Base-by-base conservation (phyloP, 306 rosid species). In the Notholithocarpus densiflorus region DNA sequence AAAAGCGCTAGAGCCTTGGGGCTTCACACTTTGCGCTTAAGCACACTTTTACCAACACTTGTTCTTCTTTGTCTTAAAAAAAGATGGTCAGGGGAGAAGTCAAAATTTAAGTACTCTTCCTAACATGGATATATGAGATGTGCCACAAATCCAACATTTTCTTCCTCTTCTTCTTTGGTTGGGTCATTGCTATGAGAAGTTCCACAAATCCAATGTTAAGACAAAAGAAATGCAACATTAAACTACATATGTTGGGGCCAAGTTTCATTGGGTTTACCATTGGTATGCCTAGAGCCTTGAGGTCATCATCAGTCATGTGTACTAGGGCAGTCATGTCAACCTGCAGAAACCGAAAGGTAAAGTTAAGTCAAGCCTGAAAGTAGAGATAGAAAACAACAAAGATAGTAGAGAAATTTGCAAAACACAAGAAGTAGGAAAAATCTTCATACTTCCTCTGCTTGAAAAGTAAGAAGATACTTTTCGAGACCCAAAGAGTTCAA, bases 221-320 rank as follows among this genome's bases (percentile, higher is more conserved):
- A 6, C 19, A 17, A 23, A 61, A 64, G 45, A 15, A 66, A 24
- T 24, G 17, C 21, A 56, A 20, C 3, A 21, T 66, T 37, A 75
- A 76, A 71, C 11, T 52, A 57, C 53, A 20, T 52, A 79, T 43
- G 15, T 31, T 10, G 76, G 32, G 21, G 12, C 72, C 21, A 18
- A 69, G 77, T 64, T 66, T 51, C 26, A 51, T 48, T 26, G 5
- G 72, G 71, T 80, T 40, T 90, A 96, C 99, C 99, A 96, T 96
- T 34, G 99, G 99, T 73, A 96, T 92, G 65, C 99, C 96, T 89
- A 96, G 84, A 68, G 87, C 99, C 92, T 96, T 96, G 82, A 96
- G 93, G 84, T 96, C 99, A n/a, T 96, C 97, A 68, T 96, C 99
- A 72, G 91, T 88, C 99, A 96, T 96, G 82, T 96, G 99, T 81